Evolutionary conservation across 2,329 filamentous ascomycete genomes (phyloP).

Genomic region (Pseudocercospora cruenta): DNA sequence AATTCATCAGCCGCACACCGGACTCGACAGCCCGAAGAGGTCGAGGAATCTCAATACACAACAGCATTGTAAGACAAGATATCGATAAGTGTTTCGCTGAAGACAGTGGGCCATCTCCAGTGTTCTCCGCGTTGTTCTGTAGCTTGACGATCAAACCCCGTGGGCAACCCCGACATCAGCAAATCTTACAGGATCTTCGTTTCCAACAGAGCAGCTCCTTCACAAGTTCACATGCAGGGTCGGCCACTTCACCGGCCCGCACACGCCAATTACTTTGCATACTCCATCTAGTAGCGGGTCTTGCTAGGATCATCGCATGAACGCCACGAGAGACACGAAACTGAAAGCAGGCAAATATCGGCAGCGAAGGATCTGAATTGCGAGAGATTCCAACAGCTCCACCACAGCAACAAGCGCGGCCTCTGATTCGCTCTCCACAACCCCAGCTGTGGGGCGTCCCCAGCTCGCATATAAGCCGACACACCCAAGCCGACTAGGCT

Average conservation of each 20-base stretch:
- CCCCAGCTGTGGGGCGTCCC: neutral
- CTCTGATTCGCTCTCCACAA: neutral
- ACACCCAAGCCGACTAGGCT: neutral
- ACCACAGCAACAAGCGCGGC: neutral
- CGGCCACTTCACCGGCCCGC: neutral
- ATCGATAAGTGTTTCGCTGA: neutral
- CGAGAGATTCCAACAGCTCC: conserved; percentile 5
- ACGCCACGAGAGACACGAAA: conserved; percentile 3
- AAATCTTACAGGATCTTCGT: neutral
- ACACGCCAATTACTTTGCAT: neutral
- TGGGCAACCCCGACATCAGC: neutral
- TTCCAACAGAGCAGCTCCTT: neutral
- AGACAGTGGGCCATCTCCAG: neutral
- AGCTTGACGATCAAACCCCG: neutral
- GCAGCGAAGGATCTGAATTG: conserved; percentile 1
- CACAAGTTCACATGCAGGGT: neutral
- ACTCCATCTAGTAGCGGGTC: neutral
- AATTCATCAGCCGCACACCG: neutral
- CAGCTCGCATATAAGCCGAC: conserved; percentile 1
- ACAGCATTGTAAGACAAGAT: neutral
- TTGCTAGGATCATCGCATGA: conserved; percentile 5
- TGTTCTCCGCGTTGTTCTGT: neutral
- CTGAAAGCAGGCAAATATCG: conserved; percentile 2
- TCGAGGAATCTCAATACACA: neutral
- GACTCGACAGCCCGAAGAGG: neutral